Evolutionary conservation across 108 stramenopile species (phyloP), one percentile per base, ranked within the genome.

Genomic region (Nitzschia sp.): DNA sequence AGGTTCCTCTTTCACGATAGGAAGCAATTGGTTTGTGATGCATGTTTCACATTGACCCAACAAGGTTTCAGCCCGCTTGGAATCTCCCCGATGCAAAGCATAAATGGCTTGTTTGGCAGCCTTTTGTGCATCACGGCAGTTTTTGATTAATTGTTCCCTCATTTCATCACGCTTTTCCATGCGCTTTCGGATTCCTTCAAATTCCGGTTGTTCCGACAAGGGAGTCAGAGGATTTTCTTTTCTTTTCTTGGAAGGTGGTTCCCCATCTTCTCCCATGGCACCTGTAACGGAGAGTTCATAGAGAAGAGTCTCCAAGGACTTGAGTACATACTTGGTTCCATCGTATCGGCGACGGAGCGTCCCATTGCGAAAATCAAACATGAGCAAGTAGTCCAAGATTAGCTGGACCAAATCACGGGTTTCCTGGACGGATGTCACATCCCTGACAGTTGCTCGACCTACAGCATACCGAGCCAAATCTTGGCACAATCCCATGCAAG

Each of bases 301-400:
- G 38, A 94, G 66, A 8, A 96, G 42, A 24, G 95, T 93, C 70
- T 97, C 96, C 25, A 94, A 51, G 2, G 80, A 67, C 62, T 85
- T 88, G 15, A 92, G 65, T 8, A 76, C 74, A 71, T 94, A 94
- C 64, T 96, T 96, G 37, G 86, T 75, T 9, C 86, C 81, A 54
- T 96, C 97, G 63, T 92, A 97, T 61, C 88, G 91, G 38, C 88
- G 81, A 19, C 97, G 80, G 41, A 98, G 69, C 17, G 84, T 80
- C 0, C 96, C 95, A 79, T 98, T 98, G n/a, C 96, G 86, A 71
- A 94, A 96, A 67, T 97, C 93, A 64, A 95, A 91, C 57, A 81
- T 57, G 8, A 94, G 66, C 54, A 95, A 65, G 53, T 87, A 80
- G 24, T 83, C 82, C 53, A 89, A 69, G 6, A 91, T 65, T 38